Conservation (phyloP, 495 filamentous ascomycete species). For the Penicillium paxilli region DNA sequence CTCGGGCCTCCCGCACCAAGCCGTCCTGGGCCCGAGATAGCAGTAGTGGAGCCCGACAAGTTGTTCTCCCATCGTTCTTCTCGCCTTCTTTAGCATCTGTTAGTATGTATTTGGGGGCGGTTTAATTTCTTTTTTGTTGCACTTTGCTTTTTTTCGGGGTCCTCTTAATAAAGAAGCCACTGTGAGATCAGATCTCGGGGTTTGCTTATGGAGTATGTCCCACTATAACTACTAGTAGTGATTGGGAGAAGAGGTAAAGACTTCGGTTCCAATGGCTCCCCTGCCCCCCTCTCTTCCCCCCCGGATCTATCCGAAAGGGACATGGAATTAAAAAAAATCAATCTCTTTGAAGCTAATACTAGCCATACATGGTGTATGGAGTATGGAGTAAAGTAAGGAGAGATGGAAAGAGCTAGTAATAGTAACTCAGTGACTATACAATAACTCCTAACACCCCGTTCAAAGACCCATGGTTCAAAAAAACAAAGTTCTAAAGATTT, state of each 20-base stretch:
- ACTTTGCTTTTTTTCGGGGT: neutral
- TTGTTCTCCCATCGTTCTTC: constrained; percentile 12
- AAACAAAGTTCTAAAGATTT: neutral
- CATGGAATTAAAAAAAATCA: neutral
- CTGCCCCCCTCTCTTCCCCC: neutral
- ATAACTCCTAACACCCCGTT: no score
- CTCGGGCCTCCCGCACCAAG: constrained; percentile 16
- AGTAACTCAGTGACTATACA: no score
- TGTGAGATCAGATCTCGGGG: neutral
- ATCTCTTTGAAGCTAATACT: no score
- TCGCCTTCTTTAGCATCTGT: constrained; percentile 7
- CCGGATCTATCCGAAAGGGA: neutral
- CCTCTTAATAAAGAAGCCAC: neutral
- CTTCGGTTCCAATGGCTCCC: no score
- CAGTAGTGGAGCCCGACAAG: constrained; percentile 14
- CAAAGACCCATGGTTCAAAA: neutral
- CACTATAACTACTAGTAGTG: no score
- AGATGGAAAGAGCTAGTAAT: no score
- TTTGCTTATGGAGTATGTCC: neutral
- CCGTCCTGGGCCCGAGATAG: constrained; percentile 1
- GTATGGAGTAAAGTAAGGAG: no score
- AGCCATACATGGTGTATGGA: no score
- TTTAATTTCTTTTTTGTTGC: neutral
- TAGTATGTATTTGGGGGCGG: neutral
- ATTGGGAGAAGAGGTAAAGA: no score